Conservation (phyloP, 768 basidiomycete genomes). For the Exidia glandulosa region DNA sequence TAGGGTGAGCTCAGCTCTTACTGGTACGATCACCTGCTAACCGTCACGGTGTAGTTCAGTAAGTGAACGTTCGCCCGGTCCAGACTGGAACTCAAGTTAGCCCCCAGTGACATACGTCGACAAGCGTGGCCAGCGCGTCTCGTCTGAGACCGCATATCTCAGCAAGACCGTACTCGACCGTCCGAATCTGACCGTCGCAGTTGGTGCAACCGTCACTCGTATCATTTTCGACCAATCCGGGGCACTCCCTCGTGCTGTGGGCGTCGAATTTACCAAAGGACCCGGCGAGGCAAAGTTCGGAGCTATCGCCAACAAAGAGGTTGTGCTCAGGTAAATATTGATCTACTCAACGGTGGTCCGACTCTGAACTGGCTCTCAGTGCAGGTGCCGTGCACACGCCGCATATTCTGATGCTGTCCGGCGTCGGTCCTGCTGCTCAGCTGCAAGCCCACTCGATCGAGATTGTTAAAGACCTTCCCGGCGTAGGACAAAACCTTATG, state of each 20-base stretch:
- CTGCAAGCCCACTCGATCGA: conserved; percentile 8
- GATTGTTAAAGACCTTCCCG: conserved; percentile 10
- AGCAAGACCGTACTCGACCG: conserved; percentile 51
- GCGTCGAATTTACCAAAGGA: conserved; percentile 46
- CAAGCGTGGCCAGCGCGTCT: conserved; percentile 39
- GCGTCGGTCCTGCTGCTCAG: conserved; percentile 11
- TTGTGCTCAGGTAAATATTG: conserved; percentile 45
- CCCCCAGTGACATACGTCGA: conserved; percentile 56
- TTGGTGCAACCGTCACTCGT: conserved; percentile 44
- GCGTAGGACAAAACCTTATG: conserved; percentile 14
- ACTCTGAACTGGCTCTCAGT: conserved; percentile 18
- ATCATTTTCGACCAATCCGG: conserved; percentile 39
- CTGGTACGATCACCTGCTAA: not conserved
- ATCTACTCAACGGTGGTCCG: not conserved
- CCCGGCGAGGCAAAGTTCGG: conserved; percentile 29
- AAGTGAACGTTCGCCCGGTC: conserved; percentile 3
- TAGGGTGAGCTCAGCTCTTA: conserved; percentile 30
- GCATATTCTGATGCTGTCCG: conserved; percentile 56
- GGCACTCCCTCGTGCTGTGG: conserved; percentile 34
- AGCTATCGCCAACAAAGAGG: conserved; percentile 43
- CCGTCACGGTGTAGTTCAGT: conserved; percentile 16
- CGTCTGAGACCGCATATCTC: conserved; percentile 57
- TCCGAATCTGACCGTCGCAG: conserved; percentile 53
- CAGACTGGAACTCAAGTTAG: conserved; percentile 1
- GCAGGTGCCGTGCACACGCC: conserved; percentile 49